Evolutionary conservation across 495 filamentous ascomycete species (phyloP).

Genomic region (Tuber microsphaerosporum): DNA sequence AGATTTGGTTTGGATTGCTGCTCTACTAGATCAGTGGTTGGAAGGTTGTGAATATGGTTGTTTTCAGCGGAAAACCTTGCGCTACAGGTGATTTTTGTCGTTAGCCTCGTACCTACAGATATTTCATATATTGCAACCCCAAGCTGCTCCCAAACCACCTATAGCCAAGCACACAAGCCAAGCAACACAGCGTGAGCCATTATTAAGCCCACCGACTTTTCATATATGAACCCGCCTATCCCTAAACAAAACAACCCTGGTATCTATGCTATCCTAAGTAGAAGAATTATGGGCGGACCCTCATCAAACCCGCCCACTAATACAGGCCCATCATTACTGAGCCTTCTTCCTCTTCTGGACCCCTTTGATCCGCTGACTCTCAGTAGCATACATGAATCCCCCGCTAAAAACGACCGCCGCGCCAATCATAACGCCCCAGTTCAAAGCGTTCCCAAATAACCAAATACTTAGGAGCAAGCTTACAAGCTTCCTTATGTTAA

Average conservation of each 20-base stretch:
- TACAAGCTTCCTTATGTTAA: constrained; percentile 92
- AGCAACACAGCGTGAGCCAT: not conserved
- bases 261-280: not conserved
- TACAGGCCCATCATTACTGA: constrained; percentile 9
- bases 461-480: constrained; percentile 84
- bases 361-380: constrained; percentile 49
- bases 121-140: not conserved
- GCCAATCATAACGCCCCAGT: constrained; percentile 66
- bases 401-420: constrained; percentile 79
- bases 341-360: constrained; percentile 23
- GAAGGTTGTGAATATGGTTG: too few species aligned
- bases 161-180: not conserved
- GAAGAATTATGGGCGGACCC: not conserved
- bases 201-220: not conserved
- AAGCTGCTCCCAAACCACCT: not conserved
- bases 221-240: not conserved
- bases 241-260: not conserved
- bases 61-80: not conserved
- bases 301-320: not conserved
- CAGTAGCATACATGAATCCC: constrained; percentile 80
- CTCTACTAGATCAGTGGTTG: too few species aligned
- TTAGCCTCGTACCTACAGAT: not conserved
- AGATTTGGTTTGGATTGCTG: too few species aligned
- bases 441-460: constrained; percentile 79
- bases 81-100: too few species aligned